Percentiles rank a stretch among this genome's conserved stretches.
phyloP scores from a whole-genome alignment of 768 basidiomycete genomes.

The Trametes cinnabarina region DNA sequence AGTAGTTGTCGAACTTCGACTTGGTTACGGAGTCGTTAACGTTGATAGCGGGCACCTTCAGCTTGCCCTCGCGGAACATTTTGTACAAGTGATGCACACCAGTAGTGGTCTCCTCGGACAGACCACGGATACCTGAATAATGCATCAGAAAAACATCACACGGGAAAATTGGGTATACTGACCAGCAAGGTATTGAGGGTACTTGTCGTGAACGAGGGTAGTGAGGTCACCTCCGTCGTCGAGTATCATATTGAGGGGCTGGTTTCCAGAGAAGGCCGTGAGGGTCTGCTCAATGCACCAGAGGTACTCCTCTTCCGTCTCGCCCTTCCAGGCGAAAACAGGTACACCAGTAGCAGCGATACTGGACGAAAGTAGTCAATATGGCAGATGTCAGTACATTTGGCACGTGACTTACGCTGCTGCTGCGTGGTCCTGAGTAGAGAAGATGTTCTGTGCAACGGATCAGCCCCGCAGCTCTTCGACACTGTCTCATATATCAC shows the following conservation, averaged over 20 bases:
- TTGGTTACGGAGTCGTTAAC: conserved; percentile 99
- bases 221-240: conserved; percentile 99
- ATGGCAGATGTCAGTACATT: neutral
- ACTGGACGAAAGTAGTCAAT: conserved; percentile 36
- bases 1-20: conserved; percentile 99
- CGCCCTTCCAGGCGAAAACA: conserved; percentile 99
- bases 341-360: conserved; percentile 98
- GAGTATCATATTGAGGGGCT: conserved; percentile 96
- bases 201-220: conserved; percentile 92
- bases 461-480: neutral
- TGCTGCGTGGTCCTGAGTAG: conserved; percentile 99
- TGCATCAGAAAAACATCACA: neutral
- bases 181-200: conserved; percentile 84
- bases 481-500: conserved; percentile 29
- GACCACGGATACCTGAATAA: conserved; percentile 73
- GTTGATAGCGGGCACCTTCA: conserved; percentile 98
- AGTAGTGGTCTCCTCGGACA: conserved; percentile 99
- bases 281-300: conserved; percentile 99
- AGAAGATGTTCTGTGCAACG: conserved; percentile 97
- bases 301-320: conserved; percentile 96
- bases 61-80: conserved; percentile 90
- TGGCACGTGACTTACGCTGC: conserved; percentile 65
- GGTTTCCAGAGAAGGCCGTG: conserved; percentile 77
- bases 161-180: conserved; percentile 19
- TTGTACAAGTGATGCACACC: conserved; percentile 99